phyloP scores from a whole-genome alignment of 2,329 filamentous ascomycete species.

The Clarireedia paspali region DNA sequence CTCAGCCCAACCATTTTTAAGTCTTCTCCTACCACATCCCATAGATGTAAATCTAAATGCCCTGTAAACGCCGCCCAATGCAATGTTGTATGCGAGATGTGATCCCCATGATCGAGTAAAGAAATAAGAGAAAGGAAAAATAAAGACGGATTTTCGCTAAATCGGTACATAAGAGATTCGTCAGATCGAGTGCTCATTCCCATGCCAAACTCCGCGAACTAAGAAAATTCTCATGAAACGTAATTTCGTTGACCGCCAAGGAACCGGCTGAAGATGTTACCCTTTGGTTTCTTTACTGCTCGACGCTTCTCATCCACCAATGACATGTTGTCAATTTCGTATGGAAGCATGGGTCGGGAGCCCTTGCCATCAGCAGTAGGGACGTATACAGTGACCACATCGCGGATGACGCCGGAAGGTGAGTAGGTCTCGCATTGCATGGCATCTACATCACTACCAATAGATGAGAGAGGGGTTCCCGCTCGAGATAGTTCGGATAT shows the following conservation, averaged over 20 bases:
- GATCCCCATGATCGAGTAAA: neutral
- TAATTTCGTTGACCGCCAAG: constrained; percentile 11
- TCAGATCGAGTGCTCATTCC: neutral
- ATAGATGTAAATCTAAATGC: constrained; percentile 1
- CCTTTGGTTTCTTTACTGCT: constrained; percentile 20
- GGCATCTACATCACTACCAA: constrained; percentile 23
- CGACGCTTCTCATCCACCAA: constrained; percentile 17
- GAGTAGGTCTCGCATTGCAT: constrained; percentile 8
- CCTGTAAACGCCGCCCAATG: constrained; percentile 8
- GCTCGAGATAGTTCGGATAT: constrained; percentile 23
- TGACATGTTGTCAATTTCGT: constrained; percentile 25
- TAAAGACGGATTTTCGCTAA: neutral
- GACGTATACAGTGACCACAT: constrained; percentile 24
- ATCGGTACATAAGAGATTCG: constrained; percentile 7
- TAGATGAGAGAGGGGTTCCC: constrained; percentile 29
- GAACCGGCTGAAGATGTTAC: constrained; percentile 25
- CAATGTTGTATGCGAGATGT: neutral
- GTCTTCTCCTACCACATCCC: neutral
- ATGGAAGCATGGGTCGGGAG: constrained; percentile 24
- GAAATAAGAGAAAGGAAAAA: neutral
- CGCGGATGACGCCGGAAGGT: constrained; percentile 15
- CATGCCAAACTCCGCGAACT: neutral
- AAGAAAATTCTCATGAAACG: neutral
- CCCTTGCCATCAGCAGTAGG: constrained; percentile 8
- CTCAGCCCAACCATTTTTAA: neutral